Evolutionary conservation across 2,329 filamentous ascomycete species (phyloP).

Genomic region (Dactylonectria macrodidyma): DNA sequence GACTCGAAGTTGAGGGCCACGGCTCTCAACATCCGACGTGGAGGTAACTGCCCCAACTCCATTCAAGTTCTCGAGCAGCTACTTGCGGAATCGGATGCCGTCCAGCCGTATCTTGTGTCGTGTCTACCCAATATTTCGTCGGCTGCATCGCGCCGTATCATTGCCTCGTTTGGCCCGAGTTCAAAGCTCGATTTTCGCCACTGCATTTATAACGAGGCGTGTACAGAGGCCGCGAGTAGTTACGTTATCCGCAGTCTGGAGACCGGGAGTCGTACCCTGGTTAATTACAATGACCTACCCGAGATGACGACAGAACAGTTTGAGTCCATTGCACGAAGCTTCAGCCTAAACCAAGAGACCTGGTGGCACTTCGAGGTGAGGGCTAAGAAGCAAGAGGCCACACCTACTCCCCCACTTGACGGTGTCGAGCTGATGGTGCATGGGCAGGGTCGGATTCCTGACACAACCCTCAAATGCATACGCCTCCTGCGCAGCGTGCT

Average conservation of each 20-base stretch:
- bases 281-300: constrained; percentile 77
- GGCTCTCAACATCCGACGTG: constrained; percentile 70
- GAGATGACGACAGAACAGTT: constrained; percentile 80
- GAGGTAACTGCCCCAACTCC: constrained; percentile 81
- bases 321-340: constrained; percentile 54
- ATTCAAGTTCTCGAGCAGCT: constrained; percentile 80
- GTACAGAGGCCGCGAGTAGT: constrained; percentile 73
- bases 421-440: constrained; percentile 34
- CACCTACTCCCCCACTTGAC: constrained; percentile 1
- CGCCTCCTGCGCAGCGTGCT: constrained; percentile 64
- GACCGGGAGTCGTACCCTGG: constrained; percentile 76
- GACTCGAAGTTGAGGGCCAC: constrained; percentile 81
- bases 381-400: constrained; percentile 15
- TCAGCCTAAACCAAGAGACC: constrained; percentile 55
- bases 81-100: constrained; percentile 49
- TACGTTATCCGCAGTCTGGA: constrained; percentile 76
- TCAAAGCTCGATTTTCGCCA: constrained; percentile 63
- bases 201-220: constrained; percentile 72
- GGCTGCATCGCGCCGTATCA: constrained; percentile 65
- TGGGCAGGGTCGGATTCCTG: constrained; percentile 73
- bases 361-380: constrained; percentile 84
- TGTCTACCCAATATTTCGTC: constrained; percentile 69
- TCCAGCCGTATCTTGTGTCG: constrained; percentile 62
- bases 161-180: constrained; percentile 65
- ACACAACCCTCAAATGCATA: constrained; percentile 73